Conservation (phyloP, 2,329 filamentous ascomycete species). For the Aspergillus tanneri region DNA sequence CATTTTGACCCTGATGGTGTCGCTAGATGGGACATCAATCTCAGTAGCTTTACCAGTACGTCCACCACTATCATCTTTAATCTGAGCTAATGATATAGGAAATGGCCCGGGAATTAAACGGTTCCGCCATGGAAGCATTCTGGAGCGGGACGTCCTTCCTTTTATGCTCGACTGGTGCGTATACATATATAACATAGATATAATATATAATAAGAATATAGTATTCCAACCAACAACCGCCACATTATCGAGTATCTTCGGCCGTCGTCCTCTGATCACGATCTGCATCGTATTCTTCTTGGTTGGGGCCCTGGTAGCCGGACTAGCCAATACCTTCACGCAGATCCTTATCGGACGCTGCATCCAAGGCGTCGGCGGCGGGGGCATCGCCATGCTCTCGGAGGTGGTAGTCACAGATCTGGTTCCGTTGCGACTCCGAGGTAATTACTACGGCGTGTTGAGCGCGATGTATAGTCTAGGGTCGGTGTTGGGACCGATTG, state of each 20-base stretch:
- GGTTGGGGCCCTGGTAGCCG: constrained; percentile 55
- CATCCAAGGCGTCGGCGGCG: constrained; percentile 55
- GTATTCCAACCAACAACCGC: constrained; percentile 51
- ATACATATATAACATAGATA: too few species aligned
- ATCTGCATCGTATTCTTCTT: constrained; percentile 48
- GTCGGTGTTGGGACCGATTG: constrained; percentile 48
- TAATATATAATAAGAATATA: too few species aligned
- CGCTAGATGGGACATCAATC: constrained; percentile 65
- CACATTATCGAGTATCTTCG: constrained; percentile 55
- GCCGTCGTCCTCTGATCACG: constrained; percentile 47
- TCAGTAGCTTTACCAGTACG: constrained; percentile 57
- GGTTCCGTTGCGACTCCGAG: constrained; percentile 41
- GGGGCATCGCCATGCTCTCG: constrained; percentile 43
- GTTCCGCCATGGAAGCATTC: constrained; percentile 62
- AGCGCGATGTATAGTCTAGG: constrained; percentile 36
- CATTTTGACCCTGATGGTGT: constrained; percentile 60
- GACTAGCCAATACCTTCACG: constrained; percentile 44
- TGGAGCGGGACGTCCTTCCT: constrained; percentile 71
- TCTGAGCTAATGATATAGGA: constrained; percentile 29
- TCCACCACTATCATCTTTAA: not conserved
- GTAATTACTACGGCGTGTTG: constrained; percentile 27
- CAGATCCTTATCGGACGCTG: constrained; percentile 56
- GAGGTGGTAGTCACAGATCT: constrained; percentile 50
- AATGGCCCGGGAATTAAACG: constrained; percentile 53
- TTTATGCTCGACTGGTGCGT: constrained; percentile 55